These are phyloP conservation scores for Escovopsis weberi DNA, from an alignment of 2,329 filamentous ascomycete genomes.

Conservation along the genomic window DNA sequence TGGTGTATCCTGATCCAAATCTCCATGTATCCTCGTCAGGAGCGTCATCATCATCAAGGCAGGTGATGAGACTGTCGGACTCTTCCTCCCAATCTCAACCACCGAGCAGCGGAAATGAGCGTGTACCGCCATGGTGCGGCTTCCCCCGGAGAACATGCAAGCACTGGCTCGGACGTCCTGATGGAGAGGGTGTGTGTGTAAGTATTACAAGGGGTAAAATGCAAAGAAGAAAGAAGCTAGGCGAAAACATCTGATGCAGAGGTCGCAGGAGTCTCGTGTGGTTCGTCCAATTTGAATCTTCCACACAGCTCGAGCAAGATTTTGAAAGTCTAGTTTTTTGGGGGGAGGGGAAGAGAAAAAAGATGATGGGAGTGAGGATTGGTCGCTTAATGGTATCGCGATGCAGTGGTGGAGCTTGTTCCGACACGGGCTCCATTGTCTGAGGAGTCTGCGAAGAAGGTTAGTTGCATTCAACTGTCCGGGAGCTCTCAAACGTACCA, in stretches of 20 bases:
- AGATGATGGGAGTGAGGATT: constrained; percentile 1
- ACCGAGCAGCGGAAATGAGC: constrained; percentile 4
- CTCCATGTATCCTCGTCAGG: constrained; percentile 22
- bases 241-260: constrained; percentile 5
- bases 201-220: constrained; percentile 25
- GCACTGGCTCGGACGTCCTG: constrained; percentile 9
- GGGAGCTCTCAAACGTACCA: constrained; percentile 28
- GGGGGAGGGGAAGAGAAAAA: not conserved
- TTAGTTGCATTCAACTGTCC: constrained; percentile 6
- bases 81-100: constrained; percentile 4
- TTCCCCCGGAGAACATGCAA: constrained; percentile 1
- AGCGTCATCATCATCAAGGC: constrained; percentile 24
- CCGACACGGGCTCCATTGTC: constrained; percentile 26
- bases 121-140: constrained; percentile 1
- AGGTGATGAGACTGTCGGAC: constrained; percentile 6
- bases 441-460: constrained; percentile 23
- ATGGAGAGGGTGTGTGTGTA: constrained; percentile 8
- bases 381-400: constrained; percentile 21
- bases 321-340: not conserved
- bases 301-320: not conserved
- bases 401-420: constrained; percentile 19
- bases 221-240: constrained; percentile 12
- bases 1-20: constrained; percentile 26
- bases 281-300: constrained; percentile 2
- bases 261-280: not conserved